phyloP scores from a whole-genome alignment of 441 rosid species.

The Biscutella auriculata region DNA sequence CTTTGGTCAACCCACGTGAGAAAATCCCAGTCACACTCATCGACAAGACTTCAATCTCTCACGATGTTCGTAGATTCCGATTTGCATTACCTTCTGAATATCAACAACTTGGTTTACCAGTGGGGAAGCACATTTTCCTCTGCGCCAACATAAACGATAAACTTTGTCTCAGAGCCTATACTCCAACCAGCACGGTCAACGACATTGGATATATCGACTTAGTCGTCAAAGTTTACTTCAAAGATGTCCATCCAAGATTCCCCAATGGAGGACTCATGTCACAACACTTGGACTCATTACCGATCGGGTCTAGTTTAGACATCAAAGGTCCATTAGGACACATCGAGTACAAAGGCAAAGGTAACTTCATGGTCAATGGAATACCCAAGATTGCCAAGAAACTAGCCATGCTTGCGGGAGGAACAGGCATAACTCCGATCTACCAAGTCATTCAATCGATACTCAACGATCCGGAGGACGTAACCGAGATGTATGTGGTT shows the following conservation, averaged over 20 bases:
- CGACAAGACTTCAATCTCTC: slow-evolving; percentile 52
- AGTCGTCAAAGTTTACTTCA: slow-evolving; percentile 69
- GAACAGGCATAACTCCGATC: slow-evolving; percentile 82
- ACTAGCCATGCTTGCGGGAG: slow-evolving; percentile 84
- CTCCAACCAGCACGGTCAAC: slow-evolving; percentile 56
- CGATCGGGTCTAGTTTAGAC: slow-evolving; percentile 44
- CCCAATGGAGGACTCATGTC: slow-evolving; percentile 81
- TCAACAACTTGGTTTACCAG: slow-evolving; percentile 58
- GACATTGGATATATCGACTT: slow-evolving; percentile 64
- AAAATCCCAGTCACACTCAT: slow-evolving; percentile 63
- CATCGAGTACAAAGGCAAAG: slow-evolving; percentile 56
- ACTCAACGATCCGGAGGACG: slow-evolving; percentile 59
- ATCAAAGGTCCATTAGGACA: slow-evolving; percentile 88
- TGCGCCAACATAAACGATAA: slow-evolving; percentile 54
- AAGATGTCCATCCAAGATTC: slow-evolving; percentile 58
- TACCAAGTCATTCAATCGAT: slow-evolving; percentile 71
- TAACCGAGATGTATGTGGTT: slow-evolving; percentile 67
- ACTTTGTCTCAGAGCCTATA: slow-evolving; percentile 78
- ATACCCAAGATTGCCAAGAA: slow-evolving; percentile 63
- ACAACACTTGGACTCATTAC: slow-evolving; percentile 53
- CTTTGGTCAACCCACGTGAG: slow-evolving; percentile 59
- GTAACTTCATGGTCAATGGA: slow-evolving; percentile 55
- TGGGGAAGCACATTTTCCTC: slow-evolving; percentile 73
- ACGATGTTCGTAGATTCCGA: slow-evolving; percentile 50
- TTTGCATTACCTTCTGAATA: slow-evolving; percentile 63